Evolutionary conservation across 176 grass and related monocot species (phyloP).

Genomic region (Juncus inflexus): DNA sequence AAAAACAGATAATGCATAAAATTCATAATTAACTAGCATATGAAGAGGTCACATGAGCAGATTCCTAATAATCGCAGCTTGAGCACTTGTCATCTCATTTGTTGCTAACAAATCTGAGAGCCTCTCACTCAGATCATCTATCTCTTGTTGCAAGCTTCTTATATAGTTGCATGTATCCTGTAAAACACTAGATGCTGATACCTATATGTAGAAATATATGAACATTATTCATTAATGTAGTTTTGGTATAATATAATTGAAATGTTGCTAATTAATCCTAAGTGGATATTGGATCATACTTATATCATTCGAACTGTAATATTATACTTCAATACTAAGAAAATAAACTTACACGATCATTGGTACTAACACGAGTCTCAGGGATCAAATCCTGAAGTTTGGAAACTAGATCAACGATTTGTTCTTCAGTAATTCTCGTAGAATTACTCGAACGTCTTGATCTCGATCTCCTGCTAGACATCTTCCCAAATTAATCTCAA

Average conservation of each 20-base stretch:
- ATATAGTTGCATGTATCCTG: slow-evolving; percentile 88
- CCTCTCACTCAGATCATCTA: slow-evolving; percentile 65
- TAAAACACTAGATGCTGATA: slow-evolving; percentile 47
- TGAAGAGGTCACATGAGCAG: slow-evolving; percentile 54
- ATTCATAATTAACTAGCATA: not conserved
- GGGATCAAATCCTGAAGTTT: slow-evolving; percentile 71
- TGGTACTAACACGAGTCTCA: slow-evolving; percentile 42
- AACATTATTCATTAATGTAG: not conserved
- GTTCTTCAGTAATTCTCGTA: slow-evolving; percentile 49
- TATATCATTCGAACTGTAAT: not conserved
- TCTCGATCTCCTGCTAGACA: slow-evolving; percentile 70
- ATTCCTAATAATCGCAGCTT: slow-evolving; percentile 67
- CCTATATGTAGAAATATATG: slow-evolving; percentile 32
- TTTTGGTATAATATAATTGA: slow-evolving; percentile 1
- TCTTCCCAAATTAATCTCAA: slow-evolving; percentile 2
- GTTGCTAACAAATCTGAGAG: slow-evolving; percentile 55
- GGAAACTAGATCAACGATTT: slow-evolving; percentile 69
- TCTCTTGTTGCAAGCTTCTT: slow-evolving; percentile 71
- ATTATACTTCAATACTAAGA: not conserved
- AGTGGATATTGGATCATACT: not conserved
- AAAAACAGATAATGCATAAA: not conserved
- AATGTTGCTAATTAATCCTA: not conserved
- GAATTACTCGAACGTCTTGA: slow-evolving; percentile 42
- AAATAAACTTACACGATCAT: slow-evolving; percentile 39
- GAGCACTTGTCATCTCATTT: slow-evolving; percentile 46